phyloP scores from a whole-genome alignment of 345 rosid genomes.

The Hibiscus trionum region DNA sequence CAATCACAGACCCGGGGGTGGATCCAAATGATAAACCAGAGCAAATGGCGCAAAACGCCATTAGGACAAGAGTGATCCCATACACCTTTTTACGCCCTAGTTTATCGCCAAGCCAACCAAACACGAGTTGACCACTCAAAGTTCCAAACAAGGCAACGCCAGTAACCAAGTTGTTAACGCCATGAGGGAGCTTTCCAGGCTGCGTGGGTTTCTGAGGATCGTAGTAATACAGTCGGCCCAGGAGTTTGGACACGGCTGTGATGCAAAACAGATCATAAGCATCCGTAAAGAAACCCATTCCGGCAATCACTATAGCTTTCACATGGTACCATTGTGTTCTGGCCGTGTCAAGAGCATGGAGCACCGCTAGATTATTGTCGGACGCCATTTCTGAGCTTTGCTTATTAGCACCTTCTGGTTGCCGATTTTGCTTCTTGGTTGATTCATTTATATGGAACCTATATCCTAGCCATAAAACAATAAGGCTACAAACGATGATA shows the following conservation, averaged over 20 bases:
- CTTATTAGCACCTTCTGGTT: background rate
- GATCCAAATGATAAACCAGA: constrained; percentile 58
- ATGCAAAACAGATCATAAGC: constrained; percentile 77
- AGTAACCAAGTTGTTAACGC: constrained; percentile 32
- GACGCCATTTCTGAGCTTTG: constrained; percentile 11
- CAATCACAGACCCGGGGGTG: constrained; percentile 29
- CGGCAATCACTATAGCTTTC: constrained; percentile 58
- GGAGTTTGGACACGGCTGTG: constrained; percentile 45
- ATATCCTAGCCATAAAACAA: background rate
- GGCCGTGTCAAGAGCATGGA: constrained; percentile 55
- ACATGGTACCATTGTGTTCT: constrained; percentile 56
- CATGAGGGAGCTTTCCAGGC: constrained; percentile 41
- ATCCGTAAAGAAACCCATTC: constrained; percentile 79
- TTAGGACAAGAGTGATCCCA: constrained; percentile 47
- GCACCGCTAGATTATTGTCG: constrained; percentile 26
- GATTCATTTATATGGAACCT: background rate
- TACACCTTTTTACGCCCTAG: constrained; percentile 55
- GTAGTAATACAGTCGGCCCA: constrained; percentile 64
- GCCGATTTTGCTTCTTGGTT: background rate
- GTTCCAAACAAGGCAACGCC: constrained; percentile 62
- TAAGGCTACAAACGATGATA: constrained; percentile 9
- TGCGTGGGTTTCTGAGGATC: constrained; percentile 18
- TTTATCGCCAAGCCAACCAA: constrained; percentile 67
- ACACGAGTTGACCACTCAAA: constrained; percentile 45
- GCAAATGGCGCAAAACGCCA: constrained; percentile 48